Percentiles rank a stretch among this genome's conserved stretches.
Evolutionary conservation across 345 rosid genomes (phyloP).

Genomic region (Corchorus olitorius): DNA sequence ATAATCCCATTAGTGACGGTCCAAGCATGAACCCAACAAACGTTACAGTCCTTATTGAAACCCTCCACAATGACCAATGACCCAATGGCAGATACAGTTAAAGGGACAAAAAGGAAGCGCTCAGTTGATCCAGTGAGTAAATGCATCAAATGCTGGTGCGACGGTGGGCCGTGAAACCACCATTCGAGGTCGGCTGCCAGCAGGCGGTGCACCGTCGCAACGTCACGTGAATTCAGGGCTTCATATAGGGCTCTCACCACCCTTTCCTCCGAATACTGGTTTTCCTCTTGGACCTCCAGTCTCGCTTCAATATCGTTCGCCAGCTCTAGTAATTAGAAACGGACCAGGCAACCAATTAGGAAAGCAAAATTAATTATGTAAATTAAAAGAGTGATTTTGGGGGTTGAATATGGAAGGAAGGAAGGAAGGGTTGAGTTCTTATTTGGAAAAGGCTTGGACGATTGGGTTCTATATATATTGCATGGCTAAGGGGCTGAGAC

Average conservation of each 20-base stretch:
- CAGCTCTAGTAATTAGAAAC: background rate
- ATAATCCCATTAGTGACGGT: slow-evolving; percentile 34
- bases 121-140: slow-evolving; percentile 28
- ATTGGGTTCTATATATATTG: background rate
- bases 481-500: background rate
- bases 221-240: slow-evolving; percentile 28
- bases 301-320: slow-evolving; percentile 11
- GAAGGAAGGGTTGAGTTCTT: background rate
- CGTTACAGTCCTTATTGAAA: background rate
- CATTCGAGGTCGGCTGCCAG: slow-evolving; percentile 37
- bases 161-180: slow-evolving; percentile 46
- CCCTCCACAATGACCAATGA: slow-evolving; percentile 37
- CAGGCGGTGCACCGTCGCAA: slow-evolving; percentile 24
- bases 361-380: too few species aligned
- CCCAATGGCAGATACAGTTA: slow-evolving; percentile 21
- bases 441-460: background rate
- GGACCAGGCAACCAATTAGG: too few species aligned
- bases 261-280: slow-evolving; percentile 1
- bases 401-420: too few species aligned
- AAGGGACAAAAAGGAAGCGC: slow-evolving; percentile 27
- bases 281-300: slow-evolving; percentile 13
- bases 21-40: slow-evolving; percentile 42
- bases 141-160: slow-evolving; percentile 33
- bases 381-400: background rate
- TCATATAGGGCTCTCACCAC: slow-evolving; percentile 31